phyloP scores from a whole-genome alignment of 2,329 filamentous ascomycete genomes.

The Exophiala oligosperma region DNA sequence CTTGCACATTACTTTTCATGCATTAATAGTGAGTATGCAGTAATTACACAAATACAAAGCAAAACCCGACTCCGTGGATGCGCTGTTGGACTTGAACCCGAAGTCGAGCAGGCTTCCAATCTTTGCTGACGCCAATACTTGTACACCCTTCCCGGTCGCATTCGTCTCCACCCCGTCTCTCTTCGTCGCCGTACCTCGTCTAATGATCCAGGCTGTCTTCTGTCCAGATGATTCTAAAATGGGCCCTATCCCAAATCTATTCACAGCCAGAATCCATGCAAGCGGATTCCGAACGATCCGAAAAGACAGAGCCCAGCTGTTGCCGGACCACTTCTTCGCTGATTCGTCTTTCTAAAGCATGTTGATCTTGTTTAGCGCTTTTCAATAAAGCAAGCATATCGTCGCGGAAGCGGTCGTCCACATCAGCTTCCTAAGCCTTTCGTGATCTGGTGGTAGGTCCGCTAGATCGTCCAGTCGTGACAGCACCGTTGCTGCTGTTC shows the following conservation, averaged over 20 bases:
- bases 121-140: neutral
- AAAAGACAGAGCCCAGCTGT: neutral
- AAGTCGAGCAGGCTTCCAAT: neutral
- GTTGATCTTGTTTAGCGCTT: conserved; percentile 1
- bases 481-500: conserved; percentile 36
- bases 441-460: conserved; percentile 48
- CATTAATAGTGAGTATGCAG: conserved; percentile 21
- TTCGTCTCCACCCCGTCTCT: neutral
- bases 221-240: neutral
- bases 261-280: neutral
- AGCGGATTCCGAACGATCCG: neutral
- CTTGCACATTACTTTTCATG: conserved; percentile 15
- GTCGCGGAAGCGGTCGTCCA: conserved; percentile 18
- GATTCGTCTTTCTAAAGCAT: neutral
- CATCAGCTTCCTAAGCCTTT: conserved; percentile 41
- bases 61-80: neutral
- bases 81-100: conserved; percentile 4
- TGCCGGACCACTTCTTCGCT: neutral
- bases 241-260: neutral
- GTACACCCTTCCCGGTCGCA: conserved; percentile 3
- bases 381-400: conserved; percentile 9
- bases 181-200: neutral
- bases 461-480: conserved; percentile 40
- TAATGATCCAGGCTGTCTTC: neutral
- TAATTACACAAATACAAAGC: conserved; percentile 20